Percentiles rank a stretch among this genome's conserved stretches.
phyloP scores from a whole-genome alignment of 2,329 filamentous ascomycete species.

The Aspergillus terreus region DNA sequence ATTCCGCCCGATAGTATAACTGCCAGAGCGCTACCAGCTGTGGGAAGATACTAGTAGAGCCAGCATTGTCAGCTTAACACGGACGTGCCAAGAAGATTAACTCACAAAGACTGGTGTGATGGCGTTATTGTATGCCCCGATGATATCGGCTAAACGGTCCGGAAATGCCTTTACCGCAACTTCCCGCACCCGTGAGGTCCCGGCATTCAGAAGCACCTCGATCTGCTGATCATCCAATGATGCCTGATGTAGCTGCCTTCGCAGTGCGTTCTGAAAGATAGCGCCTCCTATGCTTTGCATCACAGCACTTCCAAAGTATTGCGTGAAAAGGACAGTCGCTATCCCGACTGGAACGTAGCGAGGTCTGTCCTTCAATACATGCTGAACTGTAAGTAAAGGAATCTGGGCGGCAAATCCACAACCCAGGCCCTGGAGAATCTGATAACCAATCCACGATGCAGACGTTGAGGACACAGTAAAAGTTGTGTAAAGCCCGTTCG shows the following conservation, averaged over 20 bases:
- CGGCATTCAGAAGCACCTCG: conserved; percentile 4
- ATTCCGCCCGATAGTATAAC: too few relatives aligned
- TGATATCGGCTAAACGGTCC: not conserved
- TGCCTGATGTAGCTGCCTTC: conserved; percentile 3
- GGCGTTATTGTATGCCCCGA: conserved; percentile 7
- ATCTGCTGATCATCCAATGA: conserved; percentile 3
- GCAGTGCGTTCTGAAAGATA: conserved; percentile 9
- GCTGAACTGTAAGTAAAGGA: conserved; percentile 6
- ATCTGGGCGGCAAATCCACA: conserved; percentile 5
- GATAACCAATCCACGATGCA: conserved; percentile 4
- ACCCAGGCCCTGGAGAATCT: conserved; percentile 8
- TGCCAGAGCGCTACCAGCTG: too few relatives aligned
- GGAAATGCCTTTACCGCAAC: conserved; percentile 3
- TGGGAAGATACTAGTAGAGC: too few relatives aligned
- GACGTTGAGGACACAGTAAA: conserved; percentile 2
- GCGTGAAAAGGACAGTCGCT: conserved; percentile 7
- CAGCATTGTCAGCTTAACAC: too few relatives aligned
- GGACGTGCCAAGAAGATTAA: not conserved
- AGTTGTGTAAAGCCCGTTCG: conserved; percentile 6
- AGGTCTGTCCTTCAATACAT: conserved; percentile 5
- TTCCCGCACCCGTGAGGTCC: conserved; percentile 3
- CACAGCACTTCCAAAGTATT: conserved; percentile 12
- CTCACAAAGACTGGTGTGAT: conserved; percentile 10
- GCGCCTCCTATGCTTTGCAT: conserved; percentile 9
- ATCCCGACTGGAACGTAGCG: conserved; percentile 6